phyloP scores from a whole-genome alignment of 106 monocot species.

The Gastrodia elata region DNA sequence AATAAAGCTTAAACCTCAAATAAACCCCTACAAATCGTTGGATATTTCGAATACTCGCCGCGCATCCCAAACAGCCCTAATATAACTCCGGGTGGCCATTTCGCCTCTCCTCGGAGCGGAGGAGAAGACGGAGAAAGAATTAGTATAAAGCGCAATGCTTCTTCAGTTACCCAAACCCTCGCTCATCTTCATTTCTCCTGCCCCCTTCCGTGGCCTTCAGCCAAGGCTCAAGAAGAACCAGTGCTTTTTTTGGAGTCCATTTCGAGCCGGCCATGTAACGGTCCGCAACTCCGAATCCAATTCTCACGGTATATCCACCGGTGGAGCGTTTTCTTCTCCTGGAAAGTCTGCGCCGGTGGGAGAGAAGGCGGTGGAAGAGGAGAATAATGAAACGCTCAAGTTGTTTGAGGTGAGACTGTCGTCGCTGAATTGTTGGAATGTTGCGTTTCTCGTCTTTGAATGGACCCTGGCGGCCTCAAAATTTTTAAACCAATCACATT shows the following conservation, averaged over 20 bases:
- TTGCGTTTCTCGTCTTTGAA: not conserved
- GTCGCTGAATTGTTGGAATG: not conserved
- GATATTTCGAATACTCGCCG: no score
- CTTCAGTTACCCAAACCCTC: not conserved
- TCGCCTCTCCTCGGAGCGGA: not conserved
- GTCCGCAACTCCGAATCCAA: slow-evolving; percentile 8
- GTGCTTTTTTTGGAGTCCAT: not conserved
- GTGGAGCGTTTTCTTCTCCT: not conserved
- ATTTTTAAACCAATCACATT: not conserved
- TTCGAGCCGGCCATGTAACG: not conserved
- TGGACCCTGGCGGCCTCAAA: no score
- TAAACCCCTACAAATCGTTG: no score
- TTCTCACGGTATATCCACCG: not conserved
- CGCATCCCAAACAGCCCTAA: no score
- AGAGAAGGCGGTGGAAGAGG: not conserved
- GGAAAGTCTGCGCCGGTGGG: not conserved
- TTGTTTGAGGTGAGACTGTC: slow-evolving; percentile 22
- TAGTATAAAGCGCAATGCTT: not conserved
- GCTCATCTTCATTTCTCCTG: not conserved
- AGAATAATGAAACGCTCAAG: slow-evolving; percentile 14
- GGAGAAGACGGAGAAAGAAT: not conserved
- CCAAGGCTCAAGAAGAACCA: not conserved
- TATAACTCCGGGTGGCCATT: no score
- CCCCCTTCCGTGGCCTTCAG: not conserved
- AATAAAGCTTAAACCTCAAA: no score